phyloP scores from a whole-genome alignment of 192 early-diverging fungal genomes.

The Backusella psychrophila region DNA sequence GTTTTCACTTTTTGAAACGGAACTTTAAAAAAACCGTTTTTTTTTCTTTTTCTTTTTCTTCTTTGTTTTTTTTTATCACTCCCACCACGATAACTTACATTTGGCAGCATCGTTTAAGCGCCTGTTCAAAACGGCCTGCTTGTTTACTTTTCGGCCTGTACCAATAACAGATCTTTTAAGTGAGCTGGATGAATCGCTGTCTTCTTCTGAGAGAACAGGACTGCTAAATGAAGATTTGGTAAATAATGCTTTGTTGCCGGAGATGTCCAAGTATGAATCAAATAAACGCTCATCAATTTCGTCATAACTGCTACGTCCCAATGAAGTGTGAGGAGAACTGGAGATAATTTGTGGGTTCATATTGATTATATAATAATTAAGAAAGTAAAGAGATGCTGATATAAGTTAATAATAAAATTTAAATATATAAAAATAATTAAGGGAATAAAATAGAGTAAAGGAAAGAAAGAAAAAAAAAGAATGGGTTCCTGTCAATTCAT shows the following conservation, averaged over 20 bases:
- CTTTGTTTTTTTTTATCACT: background rate
- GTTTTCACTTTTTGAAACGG: background rate
- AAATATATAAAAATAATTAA: background rate
- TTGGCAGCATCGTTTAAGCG: background rate
- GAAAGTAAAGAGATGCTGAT: background rate
- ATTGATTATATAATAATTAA: background rate
- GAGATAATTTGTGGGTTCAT: background rate
- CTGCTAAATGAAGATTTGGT: background rate
- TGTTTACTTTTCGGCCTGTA: background rate
- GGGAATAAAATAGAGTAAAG: background rate
- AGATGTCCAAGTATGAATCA: background rate
- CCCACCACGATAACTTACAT: conserved; percentile 4
- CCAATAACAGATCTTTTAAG: background rate
- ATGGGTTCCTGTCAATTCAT: background rate
- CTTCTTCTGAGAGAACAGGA: background rate
- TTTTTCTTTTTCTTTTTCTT: too few species aligned
- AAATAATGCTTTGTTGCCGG: background rate
- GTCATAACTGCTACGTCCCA: background rate
- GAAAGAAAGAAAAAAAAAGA: conserved; percentile 13
- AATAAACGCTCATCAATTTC: conserved; percentile 13
- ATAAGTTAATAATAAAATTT: background rate
- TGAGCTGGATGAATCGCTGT: background rate
- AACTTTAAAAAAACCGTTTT: background rate
- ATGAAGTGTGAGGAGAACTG: background rate
- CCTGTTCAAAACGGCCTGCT: background rate